Evolutionary conservation across 768 basidiomycete species (phyloP), one percentile per base, ranked within the genome.

Genomic region (Lactarius tabidus): DNA sequence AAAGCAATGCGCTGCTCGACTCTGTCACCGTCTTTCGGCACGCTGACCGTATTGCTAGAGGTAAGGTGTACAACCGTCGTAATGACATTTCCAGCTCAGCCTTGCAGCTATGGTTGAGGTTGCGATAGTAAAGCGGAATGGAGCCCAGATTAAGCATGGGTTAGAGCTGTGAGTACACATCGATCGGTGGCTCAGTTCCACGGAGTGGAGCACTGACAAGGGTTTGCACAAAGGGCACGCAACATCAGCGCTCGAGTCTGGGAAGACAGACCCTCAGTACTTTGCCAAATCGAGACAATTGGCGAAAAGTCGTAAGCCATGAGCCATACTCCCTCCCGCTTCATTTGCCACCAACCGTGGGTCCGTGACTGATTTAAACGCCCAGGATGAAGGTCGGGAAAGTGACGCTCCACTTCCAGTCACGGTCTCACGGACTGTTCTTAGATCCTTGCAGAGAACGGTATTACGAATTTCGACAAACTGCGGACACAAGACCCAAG

Each of bases 281-380:
- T 98, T 60, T 83, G 90, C 17, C 96, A 98, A 74, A 82, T 98
- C 57, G 87, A 91, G 38, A 85, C 87, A n/a, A 87, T 98, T 48
- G 96, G 95, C 36, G 92, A 94, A 72, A 93, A 93, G 83, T 92
- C 91, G 91, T 93, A 63, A 73, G 89, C 75, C 17, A 59, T 64
- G 29, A 29, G 9, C 54, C 33, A 26, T 59, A n/a, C 6, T 8
- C n/a, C 18, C 6, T 8, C n/a, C 18, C 57, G 2, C n/a, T 33
- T 41, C 29, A 20, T 26, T 26, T 52, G 1, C 29, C 31, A 23
- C 6, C 12, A 31, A 15, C 31, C 23, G 35, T 28, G 12, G n/a
- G n/a, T n/a, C n/a, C n/a, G n/a, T n/a, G n/a, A n/a, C 54, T 62
- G 7, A 12, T 58, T 29, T 38, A 23, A 15, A 43, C 52, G 4